These are phyloP conservation scores for Fusarium coffeatum DNA, from an alignment of 2,329 filamentous ascomycete species.

Conservation along the genomic window DNA sequence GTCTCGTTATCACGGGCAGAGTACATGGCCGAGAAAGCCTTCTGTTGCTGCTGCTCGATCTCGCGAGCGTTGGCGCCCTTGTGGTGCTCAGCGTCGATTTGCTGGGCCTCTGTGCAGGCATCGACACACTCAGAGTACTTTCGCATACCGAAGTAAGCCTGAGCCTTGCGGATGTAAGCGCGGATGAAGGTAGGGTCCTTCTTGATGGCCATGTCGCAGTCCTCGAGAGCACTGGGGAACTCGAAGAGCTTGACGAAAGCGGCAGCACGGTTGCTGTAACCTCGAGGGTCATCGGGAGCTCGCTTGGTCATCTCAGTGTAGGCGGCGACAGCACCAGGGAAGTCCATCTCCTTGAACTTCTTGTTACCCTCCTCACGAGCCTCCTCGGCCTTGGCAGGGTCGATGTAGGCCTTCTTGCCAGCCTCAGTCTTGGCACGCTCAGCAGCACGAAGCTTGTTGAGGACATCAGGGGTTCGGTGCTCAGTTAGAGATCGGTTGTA, in stretches of 20 bases:
- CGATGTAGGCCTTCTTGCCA: slow-evolving; percentile 83
- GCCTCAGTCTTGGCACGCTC: slow-evolving; percentile 87
- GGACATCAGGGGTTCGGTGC: slow-evolving; percentile 93
- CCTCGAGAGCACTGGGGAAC: slow-evolving; percentile 91
- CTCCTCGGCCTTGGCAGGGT: slow-evolving; percentile 92
- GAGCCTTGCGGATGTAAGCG: slow-evolving; percentile 95
- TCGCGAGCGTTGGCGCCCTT: slow-evolving; percentile 84
- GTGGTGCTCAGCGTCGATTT: slow-evolving; percentile 77
- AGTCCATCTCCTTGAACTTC: slow-evolving; percentile 97
- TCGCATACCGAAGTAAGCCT: slow-evolving; percentile 96
- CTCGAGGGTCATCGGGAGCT: slow-evolving; percentile 89
- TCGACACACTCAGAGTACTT: slow-evolving; percentile 97
- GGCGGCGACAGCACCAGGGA: slow-evolving; percentile 92
- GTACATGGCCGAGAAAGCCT: slow-evolving; percentile 92
- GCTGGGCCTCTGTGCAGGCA: slow-evolving; percentile 82
- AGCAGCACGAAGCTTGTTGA: slow-evolving; percentile 89
- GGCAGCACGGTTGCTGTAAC: slow-evolving; percentile 96
- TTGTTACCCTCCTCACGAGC: slow-evolving; percentile 93
- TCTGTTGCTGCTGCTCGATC: slow-evolving; percentile 94
- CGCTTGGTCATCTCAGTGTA: slow-evolving; percentile 98
- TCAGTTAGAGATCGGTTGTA: slow-evolving; percentile 96
- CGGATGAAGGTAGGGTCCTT: slow-evolving; percentile 92
- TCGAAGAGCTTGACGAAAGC: slow-evolving; percentile 97
- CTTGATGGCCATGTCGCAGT: slow-evolving; percentile 92
- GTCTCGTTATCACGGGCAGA: slow-evolving; percentile 91